Conservation (phyloP, 2,329 filamentous ascomycete species). For the Lachnellula cervina region DNA sequence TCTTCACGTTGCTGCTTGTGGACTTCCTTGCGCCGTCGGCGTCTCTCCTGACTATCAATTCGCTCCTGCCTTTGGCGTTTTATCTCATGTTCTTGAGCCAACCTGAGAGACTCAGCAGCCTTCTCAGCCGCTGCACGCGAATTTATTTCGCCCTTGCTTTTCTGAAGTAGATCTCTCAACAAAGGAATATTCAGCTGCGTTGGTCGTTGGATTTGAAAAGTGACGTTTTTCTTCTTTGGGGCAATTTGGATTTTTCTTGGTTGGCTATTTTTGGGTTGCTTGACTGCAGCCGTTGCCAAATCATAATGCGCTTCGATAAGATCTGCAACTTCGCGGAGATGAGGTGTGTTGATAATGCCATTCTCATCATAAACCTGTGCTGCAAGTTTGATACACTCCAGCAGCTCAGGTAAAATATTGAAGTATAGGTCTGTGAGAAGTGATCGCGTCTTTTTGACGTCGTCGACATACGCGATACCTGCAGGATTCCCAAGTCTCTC, state of each 20-base stretch:
- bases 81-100: background rate
- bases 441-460: background rate
- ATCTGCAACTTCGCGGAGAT: background rate
- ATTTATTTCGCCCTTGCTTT: background rate
- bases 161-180: background rate
- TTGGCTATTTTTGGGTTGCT: background rate
- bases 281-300: conserved; percentile 2
- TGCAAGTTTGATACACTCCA: conserved; percentile 5
- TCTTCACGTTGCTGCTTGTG: background rate
- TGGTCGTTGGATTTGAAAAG: background rate
- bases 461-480: background rate
- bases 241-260: background rate
- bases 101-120: background rate
- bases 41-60: background rate
- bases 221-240: background rate
- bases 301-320: background rate
- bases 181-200: background rate
- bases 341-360: background rate
- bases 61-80: background rate
- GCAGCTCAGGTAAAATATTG: conserved; percentile 3
- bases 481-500: background rate
- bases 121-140: background rate
- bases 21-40: background rate
- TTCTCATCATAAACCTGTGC: conserved; percentile 1
- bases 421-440: conserved; percentile 9